Evolutionary conservation across 2,329 filamentous ascomycete genomes (phyloP), one percentile per base, ranked within the genome.

Genomic region (Pyricularia sp.): DNA sequence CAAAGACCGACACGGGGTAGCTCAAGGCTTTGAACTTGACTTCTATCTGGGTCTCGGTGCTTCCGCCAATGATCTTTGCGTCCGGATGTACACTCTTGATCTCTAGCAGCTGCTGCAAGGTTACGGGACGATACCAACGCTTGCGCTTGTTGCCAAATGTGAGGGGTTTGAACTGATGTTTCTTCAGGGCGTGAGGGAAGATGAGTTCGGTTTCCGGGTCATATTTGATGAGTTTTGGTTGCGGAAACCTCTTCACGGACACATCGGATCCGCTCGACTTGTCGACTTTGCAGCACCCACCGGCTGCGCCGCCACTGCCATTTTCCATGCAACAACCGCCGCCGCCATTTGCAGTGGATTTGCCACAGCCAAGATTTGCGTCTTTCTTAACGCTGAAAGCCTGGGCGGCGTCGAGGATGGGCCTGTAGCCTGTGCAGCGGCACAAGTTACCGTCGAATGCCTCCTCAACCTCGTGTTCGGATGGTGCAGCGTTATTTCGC

Each of bases 361-460:
- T 85, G 33, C 81, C 83, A 72, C 85, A 86, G 7, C 76, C 77
- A 5, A 77, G 81, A 55, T 74, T 72, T 33, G 80, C 82, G 12
- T 28, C 59, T 33, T 85, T 82, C 17, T 69, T 69, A 31, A 82
- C 81, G 73, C 88, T 92, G 78, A 98, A 98, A 1, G 92, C 95
- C 74, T 96, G 93, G 2, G 95, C 95, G 7, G 94, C 94, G 77
- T 98, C 94, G 2, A 98, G 82, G 69, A 99, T 98, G 0, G 95
- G 93, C 68, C 94, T 84, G 76, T 99, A 99, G 5, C 95, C 95
- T 0, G 95, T 99, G 79, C 95, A 99, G 68, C 95, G 88, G 77
- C 95, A 99, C 31, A 98, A 81, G 73, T 99, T 99, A 0, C 95
- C 95, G 78, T 99, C 95, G 75, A 98, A 98, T 0, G 94, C 94